phyloP scores from a whole-genome alignment of 768 basidiomycete genomes.

The Candolleomyces eurysporus region DNA sequence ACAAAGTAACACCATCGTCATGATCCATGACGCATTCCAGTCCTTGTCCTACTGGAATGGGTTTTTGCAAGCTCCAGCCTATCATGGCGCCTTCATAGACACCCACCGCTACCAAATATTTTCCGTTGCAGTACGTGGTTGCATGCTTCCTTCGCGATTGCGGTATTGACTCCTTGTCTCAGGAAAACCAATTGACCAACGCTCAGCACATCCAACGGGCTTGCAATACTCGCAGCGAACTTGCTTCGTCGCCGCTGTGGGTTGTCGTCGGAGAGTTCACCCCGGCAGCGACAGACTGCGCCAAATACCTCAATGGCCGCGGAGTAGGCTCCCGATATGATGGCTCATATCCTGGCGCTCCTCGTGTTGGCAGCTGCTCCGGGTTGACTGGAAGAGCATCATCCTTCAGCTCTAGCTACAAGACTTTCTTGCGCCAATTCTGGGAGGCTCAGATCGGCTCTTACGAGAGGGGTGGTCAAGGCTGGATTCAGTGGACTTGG shows the following conservation, averaged over 20 bases:
- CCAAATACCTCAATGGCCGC: conserved; percentile 82
- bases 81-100: conserved; percentile 71
- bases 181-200: conserved; percentile 47
- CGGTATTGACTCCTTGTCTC: conserved; percentile 1
- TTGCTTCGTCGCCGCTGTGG: conserved; percentile 67
- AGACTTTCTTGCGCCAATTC: conserved; percentile 74
- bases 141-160: background rate
- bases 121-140: conserved; percentile 45
- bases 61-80: conserved; percentile 53
- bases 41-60: conserved; percentile 66
- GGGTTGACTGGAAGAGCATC: conserved; percentile 74
- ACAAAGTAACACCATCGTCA: conserved; percentile 62
- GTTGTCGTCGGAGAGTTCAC: conserved; percentile 88
- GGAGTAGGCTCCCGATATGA: conserved; percentile 67
- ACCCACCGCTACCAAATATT: conserved; percentile 82
- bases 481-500: conserved; percentile 86
- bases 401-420: conserved; percentile 73
- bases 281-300: conserved; percentile 73
- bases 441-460: conserved; percentile 85
- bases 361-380: conserved; percentile 68
- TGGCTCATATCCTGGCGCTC: conserved; percentile 62
- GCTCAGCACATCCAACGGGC: conserved; percentile 60
- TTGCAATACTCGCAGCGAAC: conserved; percentile 44
- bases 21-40: conserved; percentile 83
- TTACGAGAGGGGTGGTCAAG: conserved; percentile 59